These are phyloP conservation scores for Phialophora macrospora DNA, from an alignment of 2,329 filamentous ascomycete species.

Conservation along the genomic window DNA sequence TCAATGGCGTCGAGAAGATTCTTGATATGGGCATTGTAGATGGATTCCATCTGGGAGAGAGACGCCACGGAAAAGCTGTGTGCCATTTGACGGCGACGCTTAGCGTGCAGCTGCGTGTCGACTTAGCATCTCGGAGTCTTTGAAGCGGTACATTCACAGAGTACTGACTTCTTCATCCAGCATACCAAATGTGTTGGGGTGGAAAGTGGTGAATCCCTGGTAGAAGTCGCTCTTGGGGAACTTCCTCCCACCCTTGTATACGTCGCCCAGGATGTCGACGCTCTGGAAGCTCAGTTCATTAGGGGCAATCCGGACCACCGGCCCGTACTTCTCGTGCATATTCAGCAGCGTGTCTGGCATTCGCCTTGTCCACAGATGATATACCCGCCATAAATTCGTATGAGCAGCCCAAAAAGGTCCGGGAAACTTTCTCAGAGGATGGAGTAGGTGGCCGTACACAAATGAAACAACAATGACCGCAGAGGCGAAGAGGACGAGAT, in stretches of 20 bases:
- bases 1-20: conserved; percentile 23
- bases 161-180: conserved; percentile 24
- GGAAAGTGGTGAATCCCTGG: conserved; percentile 27
- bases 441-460: conserved; percentile 39
- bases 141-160: not conserved
- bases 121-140: not conserved
- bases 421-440: conserved; percentile 47
- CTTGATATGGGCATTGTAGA: conserved; percentile 25
- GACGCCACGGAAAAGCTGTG: conserved; percentile 29
- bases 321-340: conserved; percentile 30
- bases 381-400: conserved; percentile 47
- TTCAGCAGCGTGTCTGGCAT: conserved; percentile 42
- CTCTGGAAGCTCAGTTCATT: conserved; percentile 60
- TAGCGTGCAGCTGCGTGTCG: conserved; percentile 20
- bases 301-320: conserved; percentile 28
- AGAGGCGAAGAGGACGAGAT: not conserved
- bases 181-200: conserved; percentile 29
- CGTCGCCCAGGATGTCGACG: conserved; percentile 59
- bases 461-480: conserved; percentile 8
- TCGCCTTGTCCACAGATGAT: conserved; percentile 46
- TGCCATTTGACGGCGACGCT: conserved; percentile 29
- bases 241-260: conserved; percentile 46
- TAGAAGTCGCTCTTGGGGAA: conserved; percentile 25
- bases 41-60: conserved; percentile 27
- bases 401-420: conserved; percentile 47